Evolutionary conservation across 345 rosid species (phyloP).

Genomic region (Garcia nutans): DNA sequence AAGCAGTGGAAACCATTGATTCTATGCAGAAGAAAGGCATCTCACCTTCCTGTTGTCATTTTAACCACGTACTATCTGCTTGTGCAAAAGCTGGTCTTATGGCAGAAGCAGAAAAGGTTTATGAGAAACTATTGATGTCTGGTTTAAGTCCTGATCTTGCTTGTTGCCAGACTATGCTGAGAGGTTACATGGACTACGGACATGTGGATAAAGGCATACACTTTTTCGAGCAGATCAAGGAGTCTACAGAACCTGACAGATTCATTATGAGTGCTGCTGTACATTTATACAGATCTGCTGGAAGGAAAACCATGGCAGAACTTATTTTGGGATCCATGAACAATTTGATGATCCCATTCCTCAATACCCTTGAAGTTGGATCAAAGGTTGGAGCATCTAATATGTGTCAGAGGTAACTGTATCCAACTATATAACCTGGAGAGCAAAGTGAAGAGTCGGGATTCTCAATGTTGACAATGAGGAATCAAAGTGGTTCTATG

Average conservation of each 20-base stretch:
- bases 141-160: slow-evolving; percentile 51
- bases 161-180: slow-evolving; percentile 52
- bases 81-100: slow-evolving; percentile 54
- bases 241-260: slow-evolving; percentile 42
- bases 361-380: slow-evolving; percentile 39
- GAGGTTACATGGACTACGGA: slow-evolving; percentile 61
- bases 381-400: slow-evolving; percentile 14
- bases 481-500: neutral
- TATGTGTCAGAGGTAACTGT: neutral
- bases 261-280: slow-evolving; percentile 55
- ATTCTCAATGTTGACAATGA: neutral
- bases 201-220: slow-evolving; percentile 49
- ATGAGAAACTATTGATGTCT: slow-evolving; percentile 32
- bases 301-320: slow-evolving; percentile 43
- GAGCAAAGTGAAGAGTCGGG: neutral
- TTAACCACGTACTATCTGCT: slow-evolving; percentile 50
- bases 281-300: slow-evolving; percentile 50
- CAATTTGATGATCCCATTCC: slow-evolving; percentile 28
- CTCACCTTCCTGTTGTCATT: slow-evolving; percentile 51
- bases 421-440: neutral
- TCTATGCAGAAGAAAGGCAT: slow-evolving; percentile 54
- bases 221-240: slow-evolving; percentile 51
- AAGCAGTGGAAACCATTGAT: slow-evolving; percentile 60
- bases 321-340: slow-evolving; percentile 35
- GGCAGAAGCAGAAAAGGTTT: slow-evolving; percentile 59